Base-by-base conservation (phyloP, 1,139 yeast species). In the Tardiomyces digboiensis region DNA sequence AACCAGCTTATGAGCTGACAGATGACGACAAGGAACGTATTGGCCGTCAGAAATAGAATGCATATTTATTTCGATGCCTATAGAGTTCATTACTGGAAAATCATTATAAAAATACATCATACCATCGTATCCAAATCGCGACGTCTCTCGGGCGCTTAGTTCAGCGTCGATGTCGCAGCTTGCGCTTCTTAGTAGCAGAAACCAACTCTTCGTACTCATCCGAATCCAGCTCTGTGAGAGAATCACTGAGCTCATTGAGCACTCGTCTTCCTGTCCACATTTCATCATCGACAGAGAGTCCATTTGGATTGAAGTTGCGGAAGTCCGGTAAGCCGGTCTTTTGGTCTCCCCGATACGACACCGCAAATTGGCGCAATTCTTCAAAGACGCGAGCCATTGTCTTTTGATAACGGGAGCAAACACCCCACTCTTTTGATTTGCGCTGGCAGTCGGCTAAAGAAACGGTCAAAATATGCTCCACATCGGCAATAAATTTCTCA, bases 1-100 rank as follows among this genome's bases (percentile, higher is more conserved):
- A 59, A 43, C 91, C 93, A 1, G 94, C 94, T 1, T 83, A 80
- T 56, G 69, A 68, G 69, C 67, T 84, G 44, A 58, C 57, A 5
- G 82, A 80, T 40, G 75, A 79, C 48, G 76, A 77, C 1, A 75
- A 75, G 52, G 87, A 80, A 52, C 65, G 83, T 42, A 61, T 68
- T 14, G 78, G 81, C n/a, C 62, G 79, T 38, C 16, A 39, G n/a
- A n/a, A 18, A 12, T 21, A 26, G n/a, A 10, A 26, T n/a, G n/a
- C n/a, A n/a, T n/a, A n/a, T n/a, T n/a, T n/a, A n/a, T n/a, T n/a
- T n/a, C n/a, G n/a, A n/a, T n/a, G n/a, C n/a, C n/a, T n/a, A n/a
- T n/a, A n/a, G n/a, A n/a, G n/a, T n/a, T n/a, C n/a, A n/a, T n/a
- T n/a, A n/a, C n/a, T n/a, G n/a, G 26, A 22, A 22, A 22, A 22